phyloP scores from a whole-genome alignment of 2,329 filamentous ascomycete species.

The Aspergillus floridensis region DNA sequence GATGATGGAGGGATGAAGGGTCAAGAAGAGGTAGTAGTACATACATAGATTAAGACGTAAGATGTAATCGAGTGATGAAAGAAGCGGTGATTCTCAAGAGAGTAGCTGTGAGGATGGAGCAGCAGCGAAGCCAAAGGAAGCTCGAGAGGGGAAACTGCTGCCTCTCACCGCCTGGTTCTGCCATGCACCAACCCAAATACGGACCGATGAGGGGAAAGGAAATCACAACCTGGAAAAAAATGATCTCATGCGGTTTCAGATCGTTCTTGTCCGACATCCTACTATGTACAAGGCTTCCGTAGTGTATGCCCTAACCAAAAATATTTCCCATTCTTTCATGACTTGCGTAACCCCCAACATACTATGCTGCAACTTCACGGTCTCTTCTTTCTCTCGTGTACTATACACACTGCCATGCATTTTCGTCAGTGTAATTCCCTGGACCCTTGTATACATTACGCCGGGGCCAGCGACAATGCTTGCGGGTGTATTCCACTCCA shows the following conservation, averaged over 20 bases:
- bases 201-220: too few relatives aligned
- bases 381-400: background rate
- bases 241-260: background rate
- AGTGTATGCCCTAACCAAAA: too few relatives aligned
- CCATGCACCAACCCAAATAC: conserved; percentile 2
- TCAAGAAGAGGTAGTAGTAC: background rate
- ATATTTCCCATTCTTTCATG: too few relatives aligned
- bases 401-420: conserved; percentile 35
- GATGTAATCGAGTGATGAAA: background rate
- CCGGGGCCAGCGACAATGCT: conserved; percentile 46
- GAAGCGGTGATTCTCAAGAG: background rate
- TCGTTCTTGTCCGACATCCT: background rate
- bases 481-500: conserved; percentile 45
- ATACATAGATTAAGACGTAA: background rate
- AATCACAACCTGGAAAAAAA: background rate
- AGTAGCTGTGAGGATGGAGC: background rate
- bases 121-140: background rate
- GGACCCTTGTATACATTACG: conserved; percentile 33
- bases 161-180: conserved; percentile 10
- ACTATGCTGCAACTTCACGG: too few relatives aligned
- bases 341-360: too few relatives aligned
- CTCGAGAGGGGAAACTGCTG: conserved; percentile 5
- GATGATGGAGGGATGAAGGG: background rate
- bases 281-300: background rate
- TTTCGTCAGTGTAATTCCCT: conserved; percentile 33